phyloP scores from a whole-genome alignment of 179 eudicot genomes.

The Beta corolliflora region DNA sequence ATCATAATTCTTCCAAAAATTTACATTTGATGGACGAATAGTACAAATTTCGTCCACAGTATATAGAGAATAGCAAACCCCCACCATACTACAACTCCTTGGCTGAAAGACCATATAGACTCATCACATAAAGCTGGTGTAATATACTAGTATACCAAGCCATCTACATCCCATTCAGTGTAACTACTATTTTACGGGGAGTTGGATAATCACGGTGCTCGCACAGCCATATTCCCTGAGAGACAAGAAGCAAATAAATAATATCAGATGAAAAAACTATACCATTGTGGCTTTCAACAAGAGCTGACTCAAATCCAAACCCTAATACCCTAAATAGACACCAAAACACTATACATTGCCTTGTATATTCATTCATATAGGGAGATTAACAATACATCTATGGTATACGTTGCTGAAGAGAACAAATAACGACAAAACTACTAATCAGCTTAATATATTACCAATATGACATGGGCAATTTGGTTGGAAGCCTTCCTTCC shows the following conservation, averaged over 20 bases:
- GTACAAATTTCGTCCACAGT: not conserved
- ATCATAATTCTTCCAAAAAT: not conserved
- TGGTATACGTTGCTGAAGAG: not conserved
- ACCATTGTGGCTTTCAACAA: not conserved
- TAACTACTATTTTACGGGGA: conserved; percentile 79
- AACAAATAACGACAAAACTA: not conserved
- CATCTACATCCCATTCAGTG: conserved; percentile 74
- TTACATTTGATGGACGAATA: not conserved
- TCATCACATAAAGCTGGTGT: not conserved
- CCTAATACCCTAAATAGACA: not conserved
- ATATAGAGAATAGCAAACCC: not conserved
- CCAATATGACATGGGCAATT: no score
- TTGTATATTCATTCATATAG: not conserved
- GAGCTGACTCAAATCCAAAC: not conserved
- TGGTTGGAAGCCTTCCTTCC: no score
- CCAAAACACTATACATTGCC: not conserved
- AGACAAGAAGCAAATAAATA: conserved; percentile 16
- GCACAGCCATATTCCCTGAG: conserved; percentile 94
- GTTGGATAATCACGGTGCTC: conserved; percentile 91
- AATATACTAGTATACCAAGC: conserved; percentile 2
- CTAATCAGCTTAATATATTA: no score
- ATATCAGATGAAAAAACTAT: not conserved
- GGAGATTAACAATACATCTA: not conserved
- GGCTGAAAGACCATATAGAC: not conserved
- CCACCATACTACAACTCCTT: not conserved